phyloP scores from a whole-genome alignment of 768 basidiomycete genomes.

The Amanita pseudoporphyria region DNA sequence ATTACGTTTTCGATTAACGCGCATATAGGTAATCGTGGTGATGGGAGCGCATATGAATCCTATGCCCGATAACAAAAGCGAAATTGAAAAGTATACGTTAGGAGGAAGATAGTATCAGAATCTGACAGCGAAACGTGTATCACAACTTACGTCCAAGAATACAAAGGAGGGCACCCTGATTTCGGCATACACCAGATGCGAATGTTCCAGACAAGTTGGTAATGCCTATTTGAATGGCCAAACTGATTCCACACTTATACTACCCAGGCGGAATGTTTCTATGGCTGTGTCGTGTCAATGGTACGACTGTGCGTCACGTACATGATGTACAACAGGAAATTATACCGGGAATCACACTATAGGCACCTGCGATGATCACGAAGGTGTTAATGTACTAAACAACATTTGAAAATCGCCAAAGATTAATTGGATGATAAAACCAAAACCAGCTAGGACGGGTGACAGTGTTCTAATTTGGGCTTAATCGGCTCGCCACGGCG shows the following conservation, averaged over 20 bases:
- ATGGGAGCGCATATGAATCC: neutral
- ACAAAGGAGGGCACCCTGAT: conserved; percentile 49
- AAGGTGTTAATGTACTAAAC: conserved; percentile 69
- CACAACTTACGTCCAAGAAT: conserved; percentile 50
- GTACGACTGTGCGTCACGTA: neutral
- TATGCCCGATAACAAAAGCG: conserved; percentile 45
- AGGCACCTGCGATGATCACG: conserved; percentile 54
- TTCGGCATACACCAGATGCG: conserved; percentile 51
- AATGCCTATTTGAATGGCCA: conserved; percentile 58
- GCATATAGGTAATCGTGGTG: neutral
- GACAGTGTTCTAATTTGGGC: too few relatives aligned
- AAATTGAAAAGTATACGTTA: conserved; percentile 35
- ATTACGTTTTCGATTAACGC: too few relatives aligned
- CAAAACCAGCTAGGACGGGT: too few relatives aligned
- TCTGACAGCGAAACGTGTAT: neutral
- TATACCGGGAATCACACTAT: conserved; percentile 48
- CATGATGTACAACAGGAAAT: conserved; percentile 42
- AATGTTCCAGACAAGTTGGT: conserved; percentile 61
- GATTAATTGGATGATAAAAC: too few relatives aligned
- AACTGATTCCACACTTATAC: conserved; percentile 60
- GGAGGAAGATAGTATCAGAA: too few relatives aligned
- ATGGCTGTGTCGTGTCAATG: conserved; percentile 29
- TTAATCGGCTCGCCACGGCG: too few relatives aligned
- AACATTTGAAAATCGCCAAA: too few relatives aligned
- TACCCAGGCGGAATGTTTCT: conserved; percentile 59